These are phyloP conservation scores for Metschnikowia lochheadii DNA, from an alignment of 805 yeast species.

Conservation along the genomic window DNA sequence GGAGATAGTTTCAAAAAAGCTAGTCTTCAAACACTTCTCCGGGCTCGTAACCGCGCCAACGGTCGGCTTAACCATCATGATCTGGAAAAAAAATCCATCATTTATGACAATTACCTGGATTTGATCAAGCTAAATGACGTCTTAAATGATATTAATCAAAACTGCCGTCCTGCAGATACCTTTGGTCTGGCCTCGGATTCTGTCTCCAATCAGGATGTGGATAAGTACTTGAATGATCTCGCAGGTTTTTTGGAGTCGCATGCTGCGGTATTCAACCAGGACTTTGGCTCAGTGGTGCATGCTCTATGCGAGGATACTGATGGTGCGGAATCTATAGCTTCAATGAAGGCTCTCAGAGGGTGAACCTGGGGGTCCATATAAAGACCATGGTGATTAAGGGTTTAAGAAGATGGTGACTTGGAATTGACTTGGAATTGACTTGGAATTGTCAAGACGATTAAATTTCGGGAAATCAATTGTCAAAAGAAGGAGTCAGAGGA, in stretches of 20 bases:
- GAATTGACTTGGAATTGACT: too few relatives aligned
- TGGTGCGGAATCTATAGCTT: slow-evolving; percentile 13
- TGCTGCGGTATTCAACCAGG: slow-evolving; percentile 16
- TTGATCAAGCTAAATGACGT: slow-evolving; percentile 63
- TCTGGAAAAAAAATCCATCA: slow-evolving; percentile 62
- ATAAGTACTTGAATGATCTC: slow-evolving; percentile 8
- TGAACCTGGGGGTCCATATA: background rate
- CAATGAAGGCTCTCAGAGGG: slow-evolving; percentile 10
- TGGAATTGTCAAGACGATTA: background rate
- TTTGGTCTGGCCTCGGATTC: slow-evolving; percentile 1
- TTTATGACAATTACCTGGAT: slow-evolving; percentile 73
- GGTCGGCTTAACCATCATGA: slow-evolving; percentile 49
- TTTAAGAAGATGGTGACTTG: background rate
- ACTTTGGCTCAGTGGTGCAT: slow-evolving; percentile 12
- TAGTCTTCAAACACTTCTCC: slow-evolving; percentile 10
- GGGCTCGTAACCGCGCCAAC: slow-evolving; percentile 21
- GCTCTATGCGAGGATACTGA: slow-evolving; percentile 2
- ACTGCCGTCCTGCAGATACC: slow-evolving; percentile 2
- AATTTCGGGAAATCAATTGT: too few relatives aligned
- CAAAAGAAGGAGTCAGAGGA: too few relatives aligned
- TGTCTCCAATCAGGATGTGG: slow-evolving; percentile 9
- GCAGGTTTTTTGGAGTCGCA: slow-evolving; percentile 8
- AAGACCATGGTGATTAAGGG: background rate
- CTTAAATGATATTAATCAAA: slow-evolving; percentile 23
- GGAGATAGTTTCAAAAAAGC: slow-evolving; percentile 6